phyloP scores from a whole-genome alignment of 768 basidiomycete genomes.

The Xerocomus potaroensis region DNA sequence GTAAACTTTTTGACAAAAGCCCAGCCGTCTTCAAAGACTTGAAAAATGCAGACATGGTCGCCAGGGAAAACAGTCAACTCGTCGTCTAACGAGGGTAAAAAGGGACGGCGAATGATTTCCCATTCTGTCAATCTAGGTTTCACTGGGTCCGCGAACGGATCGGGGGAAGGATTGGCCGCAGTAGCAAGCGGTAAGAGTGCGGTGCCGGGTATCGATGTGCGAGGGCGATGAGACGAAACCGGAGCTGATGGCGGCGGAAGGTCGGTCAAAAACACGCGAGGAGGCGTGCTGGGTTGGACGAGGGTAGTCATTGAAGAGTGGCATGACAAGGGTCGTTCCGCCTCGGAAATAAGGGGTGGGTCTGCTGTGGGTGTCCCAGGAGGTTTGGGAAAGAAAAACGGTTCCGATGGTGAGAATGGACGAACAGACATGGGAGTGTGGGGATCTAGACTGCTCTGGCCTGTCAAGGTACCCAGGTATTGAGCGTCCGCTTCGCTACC shows the following conservation, averaged over 20 bases:
- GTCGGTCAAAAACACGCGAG: constrained; percentile 14
- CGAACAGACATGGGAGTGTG: constrained; percentile 57
- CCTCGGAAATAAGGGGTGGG: not conserved
- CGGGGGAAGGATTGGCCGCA: constrained; percentile 13
- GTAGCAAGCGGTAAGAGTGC: not conserved
- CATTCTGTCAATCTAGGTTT: constrained; percentile 35
- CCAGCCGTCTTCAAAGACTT: constrained; percentile 70
- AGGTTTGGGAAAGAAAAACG: constrained; percentile 66
- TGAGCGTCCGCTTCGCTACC: constrained; percentile 37
- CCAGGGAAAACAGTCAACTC: constrained; percentile 51
- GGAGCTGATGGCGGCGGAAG: constrained; percentile 10
- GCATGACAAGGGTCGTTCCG: not conserved
- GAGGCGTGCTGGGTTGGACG: constrained; percentile 14
- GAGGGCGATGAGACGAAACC: constrained; percentile 11
- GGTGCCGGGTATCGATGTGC: not conserved
- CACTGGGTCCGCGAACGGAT: constrained; percentile 36
- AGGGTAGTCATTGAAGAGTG: constrained; percentile 18
- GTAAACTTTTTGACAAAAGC: constrained; percentile 50
- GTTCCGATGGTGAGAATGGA: constrained; percentile 63
- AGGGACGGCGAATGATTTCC: constrained; percentile 53
- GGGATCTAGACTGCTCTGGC: constrained; percentile 15
- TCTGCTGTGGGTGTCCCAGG: constrained; percentile 27
- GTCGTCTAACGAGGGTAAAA: constrained; percentile 51
- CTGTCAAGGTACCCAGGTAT: constrained; percentile 34
- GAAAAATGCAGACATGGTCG: constrained; percentile 50